Base-by-base conservation (phyloP, 257 asterid genomes). In the Lithospermum erythrorhizon region DNA sequence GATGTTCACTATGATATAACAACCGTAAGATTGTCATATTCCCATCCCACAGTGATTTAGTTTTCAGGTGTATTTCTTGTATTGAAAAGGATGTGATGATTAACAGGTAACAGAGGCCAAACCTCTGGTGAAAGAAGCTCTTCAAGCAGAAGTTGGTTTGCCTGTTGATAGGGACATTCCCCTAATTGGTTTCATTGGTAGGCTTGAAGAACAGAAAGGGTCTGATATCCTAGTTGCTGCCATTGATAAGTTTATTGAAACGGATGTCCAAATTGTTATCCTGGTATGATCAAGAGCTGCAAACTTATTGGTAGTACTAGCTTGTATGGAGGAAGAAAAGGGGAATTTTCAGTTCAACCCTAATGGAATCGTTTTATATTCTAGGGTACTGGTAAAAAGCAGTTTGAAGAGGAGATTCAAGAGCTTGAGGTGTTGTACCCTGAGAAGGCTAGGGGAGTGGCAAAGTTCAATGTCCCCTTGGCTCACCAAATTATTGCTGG, bases 171-270 rank as follows among this genome's bases (percentile, higher is more conserved):
- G 78, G 72, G 72, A 65, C 67, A 72, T 88, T 70, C 97, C 98
- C 7, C 76, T 91, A 65, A 78, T 91, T 62, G 98, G 98, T 60
- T 91, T 91, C 67, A 91, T 91, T 22, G 98, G 98, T 58, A 84
- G 98, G 76, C 95, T 91, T 21, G 98, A 90, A 75, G 96, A 90
- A 78, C 98, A 88, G 67, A 91, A 91, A 68, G 98, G 98, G 51
- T 91, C 98, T 2, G 98, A 91, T 65, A 91, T 91, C 70, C 91
- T 91, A 24, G 85, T 74, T 9, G 86, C 95, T 61, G 95, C 98
- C 22, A 79, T 91, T 73, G 82, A 88, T 35, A 78, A 84, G 70
- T 83, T 91, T 73, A 80, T 88, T 32, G 80, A 65, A 29, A 32
- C 70, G 86, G 27, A 91, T 66, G 89, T 86, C 70, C 97, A 91